Evolutionary conservation across 2,329 filamentous ascomycete genomes (phyloP), one percentile per base, ranked within the genome.

Genomic region (Cytospora leucostoma): DNA sequence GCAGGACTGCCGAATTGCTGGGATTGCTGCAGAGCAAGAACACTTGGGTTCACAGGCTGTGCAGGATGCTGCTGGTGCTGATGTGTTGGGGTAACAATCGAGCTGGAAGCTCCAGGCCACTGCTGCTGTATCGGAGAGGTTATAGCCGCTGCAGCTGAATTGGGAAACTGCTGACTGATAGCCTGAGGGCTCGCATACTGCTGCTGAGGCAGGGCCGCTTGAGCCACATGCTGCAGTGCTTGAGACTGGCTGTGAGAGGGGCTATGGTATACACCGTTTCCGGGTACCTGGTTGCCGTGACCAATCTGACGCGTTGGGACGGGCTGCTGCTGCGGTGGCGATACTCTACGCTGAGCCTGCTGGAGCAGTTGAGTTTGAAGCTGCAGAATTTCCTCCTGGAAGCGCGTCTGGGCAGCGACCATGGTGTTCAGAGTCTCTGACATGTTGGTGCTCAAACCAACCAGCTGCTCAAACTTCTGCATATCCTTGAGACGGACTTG

Each of bases 401-500:
- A 86, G 61, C 89, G 83, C 4, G 84, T 77, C 75, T 93, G 90
- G 1, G 84, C 83, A 6, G 84, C 77, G 6, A 87, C 87, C 87
- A 94, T 88, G 13, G 84, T 84, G 47, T 86, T 84, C 32, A 94
- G 82, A 52, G 88, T 91, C 66, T 88, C 85, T 3, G 87, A 84
- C 63, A 93, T 80, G 32, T 85, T 83, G 37, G 83, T 83, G 5
- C 92, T 86, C 35, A 91, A 82, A 15, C 83, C 81, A 8, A 88
- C 82, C n/a, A 94, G 81, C 70, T 91, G 85, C 60, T 90, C 86
- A 63, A 93, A 89, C 81, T 93, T 93, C 68, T 80, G 78, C 59
- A 76, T 78, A 61, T 87, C 83, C 4, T 78, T 77, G 7, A 80
- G 79, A 61, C 83, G 82, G n/a, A 77, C 77, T 67, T 81, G 78